Base-by-base conservation (phyloP, 345 rosid species). In the Dipteronia dyeriana region DNA sequence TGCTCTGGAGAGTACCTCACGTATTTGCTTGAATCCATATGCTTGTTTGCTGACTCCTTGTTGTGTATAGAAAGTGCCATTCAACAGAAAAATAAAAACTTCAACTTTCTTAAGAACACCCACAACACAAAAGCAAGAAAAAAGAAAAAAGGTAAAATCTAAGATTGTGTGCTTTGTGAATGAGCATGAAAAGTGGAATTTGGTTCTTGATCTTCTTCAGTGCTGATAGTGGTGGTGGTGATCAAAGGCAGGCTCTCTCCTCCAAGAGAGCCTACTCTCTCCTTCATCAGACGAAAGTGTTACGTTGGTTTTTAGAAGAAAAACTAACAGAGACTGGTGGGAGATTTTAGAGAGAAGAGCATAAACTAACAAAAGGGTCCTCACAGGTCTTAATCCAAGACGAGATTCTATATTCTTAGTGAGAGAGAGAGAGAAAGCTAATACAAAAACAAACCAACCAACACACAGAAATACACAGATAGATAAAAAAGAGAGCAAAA, bases 1-100 rank as follows among this genome's bases (percentile, higher is more conserved):
- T 91, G 95, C 84, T 89, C 93, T 51, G 95, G 91, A 54, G 91
- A 89, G 70, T 89, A 91, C 80, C 93, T 81, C 77, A 91, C 93
- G 65, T 91, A 91, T 84, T 91, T 91, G 80, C 88, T 84, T 22
- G 75, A 23, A 75, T 91, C 95, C 95, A 89, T 87, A 79, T 84
- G 84, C 73, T 68, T 73, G 47, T 59, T 80, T 59, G 67, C 51
- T 17, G 64, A 79, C 57, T 82, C 83, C 71, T 69, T 81, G 80
- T 41, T 81, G 80, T 86, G 86, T 81, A 86, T 80, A 62, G 77
- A 77, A 49, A 87, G 76, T 34, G 89, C 88, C 90, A 85, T 88
- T 68, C 72, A 26, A 57, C 7, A 41, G 14, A 20, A 66, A 59
- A 6, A 49, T 3, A 49, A 49, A 16, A 16, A 53, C 57, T 53